Percentiles rank a stretch among this genome's conserved stretches.
Evolutionary conservation across 345 rosid genomes (phyloP).

Genomic region (Excoecaria agallocha): DNA sequence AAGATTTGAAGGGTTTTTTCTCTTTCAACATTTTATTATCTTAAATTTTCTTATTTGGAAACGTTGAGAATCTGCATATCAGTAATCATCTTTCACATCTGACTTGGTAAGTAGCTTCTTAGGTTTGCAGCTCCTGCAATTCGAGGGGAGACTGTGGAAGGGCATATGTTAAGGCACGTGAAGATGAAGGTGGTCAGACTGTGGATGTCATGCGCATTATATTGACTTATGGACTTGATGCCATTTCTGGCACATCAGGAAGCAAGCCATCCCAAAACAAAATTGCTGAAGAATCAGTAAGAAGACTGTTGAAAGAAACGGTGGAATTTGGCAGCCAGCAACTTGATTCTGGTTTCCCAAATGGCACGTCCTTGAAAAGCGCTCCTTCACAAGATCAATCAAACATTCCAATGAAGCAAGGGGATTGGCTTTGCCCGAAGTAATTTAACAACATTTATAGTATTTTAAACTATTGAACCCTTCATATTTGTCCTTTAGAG

Average conservation of each 20-base stretch:
- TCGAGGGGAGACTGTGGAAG: conserved; percentile 87
- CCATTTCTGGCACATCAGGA: conserved; percentile 43
- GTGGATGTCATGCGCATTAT: conserved; percentile 86
- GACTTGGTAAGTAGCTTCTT: conserved; percentile 23
- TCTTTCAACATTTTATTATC: background rate
- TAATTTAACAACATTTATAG: conserved; percentile 25
- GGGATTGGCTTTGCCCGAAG: conserved; percentile 86
- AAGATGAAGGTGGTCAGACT: conserved; percentile 63
- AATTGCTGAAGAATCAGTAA: conserved; percentile 63
- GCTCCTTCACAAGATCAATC: background rate
- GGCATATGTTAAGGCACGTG: conserved; percentile 64
- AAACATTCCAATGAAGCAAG: conserved; percentile 52
- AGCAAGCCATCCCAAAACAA: conserved; percentile 59
- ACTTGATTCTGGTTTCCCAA: conserved; percentile 24
- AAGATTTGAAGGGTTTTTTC: background rate
- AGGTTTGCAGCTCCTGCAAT: conserved; percentile 89
- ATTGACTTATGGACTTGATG: conserved; percentile 65
- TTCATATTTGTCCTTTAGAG: background rate
- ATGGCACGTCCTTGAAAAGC: conserved; percentile 19
- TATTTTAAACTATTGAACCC: background rate
- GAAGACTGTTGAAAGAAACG: conserved; percentile 61
- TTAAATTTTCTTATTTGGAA: background rate
- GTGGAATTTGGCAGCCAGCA: conserved; percentile 42
- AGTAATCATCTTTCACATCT: background rate
- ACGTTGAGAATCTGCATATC: background rate